Conservation (phyloP, 495 filamentous ascomycete genomes). For the Hypomontagnella monticulosa region DNA sequence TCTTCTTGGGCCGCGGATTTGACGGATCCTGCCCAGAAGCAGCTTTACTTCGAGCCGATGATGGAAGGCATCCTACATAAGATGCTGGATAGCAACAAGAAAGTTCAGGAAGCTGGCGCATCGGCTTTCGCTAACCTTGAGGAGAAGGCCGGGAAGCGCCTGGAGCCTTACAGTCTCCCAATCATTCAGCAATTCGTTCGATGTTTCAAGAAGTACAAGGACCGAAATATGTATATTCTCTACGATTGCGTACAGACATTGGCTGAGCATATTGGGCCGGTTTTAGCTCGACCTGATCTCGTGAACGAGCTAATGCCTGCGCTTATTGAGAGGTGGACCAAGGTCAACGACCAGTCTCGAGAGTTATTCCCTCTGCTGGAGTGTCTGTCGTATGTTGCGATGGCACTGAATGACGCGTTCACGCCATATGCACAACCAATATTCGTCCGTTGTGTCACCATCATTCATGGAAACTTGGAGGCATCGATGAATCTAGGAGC, state of each 20-base stretch:
- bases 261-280: constrained; percentile 86
- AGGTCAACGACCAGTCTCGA: constrained; percentile 85
- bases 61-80: constrained; percentile 95
- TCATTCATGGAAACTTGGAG: constrained; percentile 91
- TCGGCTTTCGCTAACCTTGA: constrained; percentile 97
- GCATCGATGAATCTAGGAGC: constrained; percentile 70
- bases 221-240: constrained; percentile 97
- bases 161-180: constrained; percentile 85
- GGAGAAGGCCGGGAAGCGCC: constrained; percentile 83
- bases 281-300: constrained; percentile 78
- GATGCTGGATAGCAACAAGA: constrained; percentile 97
- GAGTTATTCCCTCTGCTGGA: constrained; percentile 95
- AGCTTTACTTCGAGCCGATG: constrained; percentile 90
- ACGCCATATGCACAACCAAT: constrained; percentile 83
- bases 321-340: constrained; percentile 88
- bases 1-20: constrained; percentile 91
- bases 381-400: constrained; percentile 93
- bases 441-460: constrained; percentile 84
- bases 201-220: constrained; percentile 96
- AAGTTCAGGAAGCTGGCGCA: constrained; percentile 95
- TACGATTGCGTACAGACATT: constrained; percentile 99
- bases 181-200: constrained; percentile 92
- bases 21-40: constrained; percentile 68
- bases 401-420: constrained; percentile 84
- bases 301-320: constrained; percentile 93